phyloP scores from a whole-genome alignment of 257 asterid species.

The Primulina huaijiensis region DNA sequence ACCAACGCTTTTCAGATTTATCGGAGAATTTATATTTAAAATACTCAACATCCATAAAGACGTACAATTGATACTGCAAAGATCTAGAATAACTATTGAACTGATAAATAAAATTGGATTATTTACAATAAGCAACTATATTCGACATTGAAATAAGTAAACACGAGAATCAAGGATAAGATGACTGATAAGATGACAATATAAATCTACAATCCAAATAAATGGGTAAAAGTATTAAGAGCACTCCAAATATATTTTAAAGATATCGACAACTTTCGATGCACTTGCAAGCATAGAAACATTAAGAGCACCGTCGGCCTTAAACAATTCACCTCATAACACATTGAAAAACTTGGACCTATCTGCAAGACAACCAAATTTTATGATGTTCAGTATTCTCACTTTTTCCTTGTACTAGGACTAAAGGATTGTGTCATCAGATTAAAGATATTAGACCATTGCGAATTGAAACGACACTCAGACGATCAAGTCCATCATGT shows the following conservation, averaged over 20 bases:
- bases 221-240: neutral
- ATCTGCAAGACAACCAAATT: neutral
- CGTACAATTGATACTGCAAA: neutral
- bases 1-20: constrained; percentile 4
- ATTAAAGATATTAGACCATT: neutral
- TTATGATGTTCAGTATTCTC: neutral
- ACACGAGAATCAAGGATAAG: too few species aligned
- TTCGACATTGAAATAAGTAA: constrained; percentile 5
- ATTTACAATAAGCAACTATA: neutral
- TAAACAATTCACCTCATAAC: neutral
- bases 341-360: neutral
- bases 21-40: neutral
- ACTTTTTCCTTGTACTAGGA: neutral
- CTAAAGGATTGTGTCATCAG: neutral
- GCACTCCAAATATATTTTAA: neutral
- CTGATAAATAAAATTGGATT: neutral
- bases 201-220: neutral
- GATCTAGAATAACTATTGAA: neutral
- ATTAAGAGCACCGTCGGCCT: neutral
- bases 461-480: too few species aligned
- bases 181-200: neutral
- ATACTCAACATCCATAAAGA: neutral
- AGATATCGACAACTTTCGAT: neutral
- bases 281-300: neutral
- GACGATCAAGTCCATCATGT: neutral